These are phyloP conservation scores for Pichiaceae sp. DNA, from an alignment of 1,139 yeast species.

Conservation along the genomic window DNA sequence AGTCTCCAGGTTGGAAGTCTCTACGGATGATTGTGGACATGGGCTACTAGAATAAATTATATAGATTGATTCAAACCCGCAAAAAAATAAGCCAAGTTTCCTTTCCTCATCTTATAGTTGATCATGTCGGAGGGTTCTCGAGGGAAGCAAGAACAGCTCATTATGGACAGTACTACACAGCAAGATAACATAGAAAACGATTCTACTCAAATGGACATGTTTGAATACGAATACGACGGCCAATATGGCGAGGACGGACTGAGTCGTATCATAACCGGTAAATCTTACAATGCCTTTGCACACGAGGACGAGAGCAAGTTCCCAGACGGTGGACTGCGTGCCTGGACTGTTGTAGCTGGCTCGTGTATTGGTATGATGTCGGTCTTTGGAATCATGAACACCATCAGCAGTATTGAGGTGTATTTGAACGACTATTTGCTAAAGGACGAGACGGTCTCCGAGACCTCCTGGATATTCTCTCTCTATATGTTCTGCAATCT, in stretches of 20 bases:
- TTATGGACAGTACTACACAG: too few species aligned
- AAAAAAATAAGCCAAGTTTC: background rate
- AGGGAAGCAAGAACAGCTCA: too few species aligned
- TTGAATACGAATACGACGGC: too few species aligned
- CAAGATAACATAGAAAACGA: too few species aligned
- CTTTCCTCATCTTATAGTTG: too few species aligned
- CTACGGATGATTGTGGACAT: conserved; percentile 41
- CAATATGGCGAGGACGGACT: background rate
- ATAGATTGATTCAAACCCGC: background rate
- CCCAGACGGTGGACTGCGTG: conserved; percentile 55
- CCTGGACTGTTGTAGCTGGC: conserved; percentile 51
- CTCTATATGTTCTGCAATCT: conserved; percentile 46
- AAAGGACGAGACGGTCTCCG: conserved; percentile 33
- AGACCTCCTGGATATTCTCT: conserved; percentile 62
- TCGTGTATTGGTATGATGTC: conserved; percentile 55
- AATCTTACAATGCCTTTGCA: conserved; percentile 15
- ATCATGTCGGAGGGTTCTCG: too few species aligned
- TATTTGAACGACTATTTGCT: conserved; percentile 51
- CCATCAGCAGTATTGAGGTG: conserved; percentile 60
- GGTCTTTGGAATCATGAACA: conserved; percentile 57
- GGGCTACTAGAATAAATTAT: conserved; percentile 1
- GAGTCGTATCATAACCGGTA: conserved; percentile 1
- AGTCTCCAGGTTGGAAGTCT: conserved; percentile 72
- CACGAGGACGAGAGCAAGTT: conserved; percentile 25
- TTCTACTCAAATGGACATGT: too few species aligned